phyloP scores from a whole-genome alignment of 2,329 filamentous ascomycete species.

The Dactylellina drechsleri region DNA sequence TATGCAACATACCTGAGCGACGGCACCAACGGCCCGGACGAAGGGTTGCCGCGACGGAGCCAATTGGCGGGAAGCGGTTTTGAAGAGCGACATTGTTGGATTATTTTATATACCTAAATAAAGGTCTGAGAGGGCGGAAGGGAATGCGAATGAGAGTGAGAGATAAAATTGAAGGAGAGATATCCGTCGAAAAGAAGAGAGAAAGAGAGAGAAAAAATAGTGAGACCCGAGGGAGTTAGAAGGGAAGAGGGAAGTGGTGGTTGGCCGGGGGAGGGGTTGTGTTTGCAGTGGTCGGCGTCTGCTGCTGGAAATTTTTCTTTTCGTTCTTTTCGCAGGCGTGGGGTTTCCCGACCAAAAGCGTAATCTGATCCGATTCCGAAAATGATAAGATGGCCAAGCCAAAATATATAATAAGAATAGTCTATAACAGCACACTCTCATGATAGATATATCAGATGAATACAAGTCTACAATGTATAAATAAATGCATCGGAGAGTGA shows the following conservation, averaged over 20 bases:
- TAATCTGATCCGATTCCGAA: conserved; percentile 49
- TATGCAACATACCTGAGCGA: conserved; percentile 30
- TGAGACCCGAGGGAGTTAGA: conserved; percentile 25
- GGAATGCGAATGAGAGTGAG: conserved; percentile 17
- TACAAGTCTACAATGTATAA: too few species aligned
- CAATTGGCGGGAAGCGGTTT: conserved; percentile 48
- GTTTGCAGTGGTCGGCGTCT: conserved; percentile 28
- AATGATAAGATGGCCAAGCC: conserved; percentile 54
- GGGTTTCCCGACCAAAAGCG: conserved; percentile 25
- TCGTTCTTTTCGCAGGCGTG: not conserved
- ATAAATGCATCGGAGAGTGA: too few species aligned
- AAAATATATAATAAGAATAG: too few species aligned
- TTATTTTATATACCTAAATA: conserved; percentile 6
- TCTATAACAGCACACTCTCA: too few species aligned
- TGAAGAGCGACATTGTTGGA: conserved; percentile 45
- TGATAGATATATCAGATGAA: too few species aligned
- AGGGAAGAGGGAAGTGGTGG: conserved; percentile 5
- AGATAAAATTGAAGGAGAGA: not conserved
- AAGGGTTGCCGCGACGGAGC: conserved; percentile 51
- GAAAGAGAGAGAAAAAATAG: conserved; percentile 3
- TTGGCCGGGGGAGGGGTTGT: conserved; percentile 12
- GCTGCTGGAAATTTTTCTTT: conserved; percentile 37
- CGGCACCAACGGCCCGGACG: conserved; percentile 46
- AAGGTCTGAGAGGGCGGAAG: not conserved
- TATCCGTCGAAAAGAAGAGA: not conserved